These are phyloP conservation scores for Allomyces macrogynus DNA, from an alignment of 192 early-diverging fungal species.

Conservation along the genomic window DNA sequence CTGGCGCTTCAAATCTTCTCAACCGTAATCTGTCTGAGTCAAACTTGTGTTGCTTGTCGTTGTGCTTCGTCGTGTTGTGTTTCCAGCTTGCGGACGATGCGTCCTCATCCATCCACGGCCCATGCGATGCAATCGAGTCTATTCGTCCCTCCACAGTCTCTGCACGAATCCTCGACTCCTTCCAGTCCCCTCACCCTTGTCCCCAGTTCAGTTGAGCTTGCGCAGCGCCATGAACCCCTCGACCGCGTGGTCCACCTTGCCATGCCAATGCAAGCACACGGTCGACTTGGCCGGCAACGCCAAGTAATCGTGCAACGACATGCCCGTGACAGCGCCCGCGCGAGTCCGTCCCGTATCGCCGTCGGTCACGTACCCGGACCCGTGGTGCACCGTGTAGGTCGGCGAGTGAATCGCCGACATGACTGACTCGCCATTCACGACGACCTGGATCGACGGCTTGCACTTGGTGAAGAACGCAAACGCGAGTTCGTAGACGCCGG, in stretches of 20 bases:
- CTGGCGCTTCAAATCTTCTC: too few relatives aligned
- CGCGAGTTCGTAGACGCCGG: conserved; percentile 27
- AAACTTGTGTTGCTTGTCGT: too few relatives aligned
- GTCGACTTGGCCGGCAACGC: conserved; percentile 18
- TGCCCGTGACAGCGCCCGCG: conserved; percentile 18
- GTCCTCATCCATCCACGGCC: too few relatives aligned
- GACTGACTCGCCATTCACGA: conserved; percentile 35
- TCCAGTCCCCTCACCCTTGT: too few relatives aligned
- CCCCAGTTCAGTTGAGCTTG: neutral
- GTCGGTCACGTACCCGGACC: conserved; percentile 16
- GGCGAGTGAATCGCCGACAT: conserved; percentile 27
- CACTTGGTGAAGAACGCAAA: conserved; percentile 23
- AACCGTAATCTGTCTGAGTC: too few relatives aligned
- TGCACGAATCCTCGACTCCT: too few relatives aligned
- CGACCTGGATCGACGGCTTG: conserved; percentile 21
- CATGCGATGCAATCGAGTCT: too few relatives aligned
- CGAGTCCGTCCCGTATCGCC: conserved; percentile 13
- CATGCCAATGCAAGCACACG: conserved; percentile 14
- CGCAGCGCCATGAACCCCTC: neutral
- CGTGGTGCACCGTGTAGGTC: conserved; percentile 24
- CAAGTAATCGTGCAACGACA: conserved; percentile 27
- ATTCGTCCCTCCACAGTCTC: too few relatives aligned
- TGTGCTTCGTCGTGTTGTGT: too few relatives aligned
- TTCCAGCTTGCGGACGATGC: too few relatives aligned
- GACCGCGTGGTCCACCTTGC: neutral